Percentiles rank a stretch among this genome's conserved stretches.
phyloP scores from a whole-genome alignment of 2,329 filamentous ascomycete genomes.

The Beauveria varroae region DNA sequence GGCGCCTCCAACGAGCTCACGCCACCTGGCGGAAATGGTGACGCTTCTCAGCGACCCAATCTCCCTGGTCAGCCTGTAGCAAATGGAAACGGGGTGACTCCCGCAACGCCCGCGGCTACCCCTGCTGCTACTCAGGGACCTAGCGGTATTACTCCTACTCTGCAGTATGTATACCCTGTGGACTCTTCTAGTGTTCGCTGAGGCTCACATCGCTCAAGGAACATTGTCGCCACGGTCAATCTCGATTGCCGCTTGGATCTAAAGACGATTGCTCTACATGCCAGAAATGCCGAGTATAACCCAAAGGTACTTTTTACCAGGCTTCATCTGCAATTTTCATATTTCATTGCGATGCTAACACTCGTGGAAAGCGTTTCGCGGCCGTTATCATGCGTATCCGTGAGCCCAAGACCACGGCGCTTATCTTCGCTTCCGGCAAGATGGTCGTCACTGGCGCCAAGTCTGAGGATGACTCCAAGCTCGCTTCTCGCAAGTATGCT shows the following conservation, averaged over 20 bases:
- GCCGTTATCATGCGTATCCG: slow-evolving; percentile 99
- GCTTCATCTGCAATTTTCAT: neutral
- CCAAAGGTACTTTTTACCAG: slow-evolving; percentile 65
- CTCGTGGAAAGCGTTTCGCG: slow-evolving; percentile 70
- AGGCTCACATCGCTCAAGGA: slow-evolving; percentile 63
- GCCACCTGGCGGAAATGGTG: slow-evolving; percentile 67
- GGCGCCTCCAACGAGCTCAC: slow-evolving; percentile 77
- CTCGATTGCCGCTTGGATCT: slow-evolving; percentile 94
- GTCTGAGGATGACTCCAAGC: slow-evolving; percentile 94
- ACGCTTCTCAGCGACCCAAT: slow-evolving; percentile 29
- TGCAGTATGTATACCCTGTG: slow-evolving; percentile 78
- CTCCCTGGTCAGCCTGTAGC: slow-evolving; percentile 47
- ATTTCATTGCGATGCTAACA: slow-evolving; percentile 23
- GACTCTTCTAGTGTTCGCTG: slow-evolving; percentile 29
- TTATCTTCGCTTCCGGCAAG: slow-evolving; percentile 98
- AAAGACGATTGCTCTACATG: slow-evolving; percentile 97
- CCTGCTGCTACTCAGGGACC: slow-evolving; percentile 75
- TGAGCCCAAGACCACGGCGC: slow-evolving; percentile 94
- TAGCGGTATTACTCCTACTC: slow-evolving; percentile 83
- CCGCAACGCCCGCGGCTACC: slow-evolving; percentile 84
- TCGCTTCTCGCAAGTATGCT: slow-evolving; percentile 94
- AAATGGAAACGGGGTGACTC: slow-evolving; percentile 73
- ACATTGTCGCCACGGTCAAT: slow-evolving; percentile 98
- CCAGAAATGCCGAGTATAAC: slow-evolving; percentile 97
- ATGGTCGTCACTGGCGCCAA: slow-evolving; percentile 99